Conservation (phyloP, 768 basidiomycete genomes). For the Amyloporia xantha region DNA sequence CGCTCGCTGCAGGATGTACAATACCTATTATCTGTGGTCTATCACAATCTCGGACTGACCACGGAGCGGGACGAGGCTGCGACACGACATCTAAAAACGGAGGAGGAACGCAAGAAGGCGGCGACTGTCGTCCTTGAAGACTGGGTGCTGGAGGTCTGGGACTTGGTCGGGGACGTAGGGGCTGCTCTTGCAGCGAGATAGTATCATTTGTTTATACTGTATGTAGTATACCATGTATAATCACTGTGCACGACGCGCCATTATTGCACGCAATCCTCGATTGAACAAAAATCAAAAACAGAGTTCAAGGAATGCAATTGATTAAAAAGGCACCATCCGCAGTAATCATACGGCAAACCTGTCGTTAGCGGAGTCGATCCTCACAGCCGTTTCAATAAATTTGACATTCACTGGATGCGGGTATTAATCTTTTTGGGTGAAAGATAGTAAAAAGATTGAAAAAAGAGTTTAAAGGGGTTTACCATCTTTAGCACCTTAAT, state of each 20-base stretch:
- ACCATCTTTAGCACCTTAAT: too few species aligned
- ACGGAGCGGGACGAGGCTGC: constrained; percentile 50
- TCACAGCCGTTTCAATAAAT: too few species aligned
- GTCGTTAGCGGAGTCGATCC: too few species aligned
- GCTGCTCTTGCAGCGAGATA: constrained; percentile 38
- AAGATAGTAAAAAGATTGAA: too few species aligned
- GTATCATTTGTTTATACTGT: neutral
- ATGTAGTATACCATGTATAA: neutral
- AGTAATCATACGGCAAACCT: too few species aligned
- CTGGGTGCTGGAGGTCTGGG: constrained; percentile 49
- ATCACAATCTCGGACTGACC: constrained; percentile 58
- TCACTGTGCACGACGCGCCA: too few species aligned
- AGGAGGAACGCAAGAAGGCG: constrained; percentile 33
- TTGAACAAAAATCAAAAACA: neutral
- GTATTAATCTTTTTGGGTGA: too few species aligned
- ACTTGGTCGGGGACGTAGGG: constrained; percentile 54
- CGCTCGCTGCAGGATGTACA: constrained; percentile 60
- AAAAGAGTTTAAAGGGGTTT: too few species aligned
- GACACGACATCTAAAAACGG: constrained; percentile 40
- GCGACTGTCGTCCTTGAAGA: constrained; percentile 42
- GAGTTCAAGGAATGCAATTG: too few species aligned
- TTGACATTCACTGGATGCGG: too few species aligned
- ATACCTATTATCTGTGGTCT: constrained; percentile 63
- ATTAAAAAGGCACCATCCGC: too few species aligned
- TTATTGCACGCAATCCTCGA: neutral